Percentiles rank a stretch among this genome's conserved stretches.
Conservation (phyloP, 2,329 filamentous ascomycete species). For the Trichoderma sp. region DNA sequence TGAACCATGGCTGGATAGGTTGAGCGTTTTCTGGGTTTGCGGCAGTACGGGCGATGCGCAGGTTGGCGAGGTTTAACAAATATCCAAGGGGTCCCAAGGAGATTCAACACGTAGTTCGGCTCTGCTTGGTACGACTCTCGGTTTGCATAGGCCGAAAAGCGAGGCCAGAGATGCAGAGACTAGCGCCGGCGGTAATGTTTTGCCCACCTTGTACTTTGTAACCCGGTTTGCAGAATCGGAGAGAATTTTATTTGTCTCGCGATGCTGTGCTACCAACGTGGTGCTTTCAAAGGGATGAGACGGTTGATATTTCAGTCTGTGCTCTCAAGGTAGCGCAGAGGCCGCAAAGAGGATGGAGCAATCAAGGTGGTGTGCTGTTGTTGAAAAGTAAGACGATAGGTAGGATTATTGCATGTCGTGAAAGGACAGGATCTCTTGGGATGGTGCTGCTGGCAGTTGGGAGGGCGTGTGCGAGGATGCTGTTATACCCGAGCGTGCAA, state of each 20-base stretch:
- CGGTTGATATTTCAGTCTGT: background rate
- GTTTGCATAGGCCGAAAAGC: constrained; percentile 7
- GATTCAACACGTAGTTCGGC: background rate
- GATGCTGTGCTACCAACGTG: background rate
- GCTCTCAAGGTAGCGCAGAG: background rate
- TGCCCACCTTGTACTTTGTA: background rate
- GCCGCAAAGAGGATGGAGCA: background rate
- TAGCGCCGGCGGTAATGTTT: background rate
- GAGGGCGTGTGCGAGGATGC: constrained; percentile 14
- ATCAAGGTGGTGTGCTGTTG: constrained; percentile 1
- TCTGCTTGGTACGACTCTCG: constrained; percentile 12
- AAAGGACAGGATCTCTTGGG: constrained; percentile 17
- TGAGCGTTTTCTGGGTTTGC: background rate
- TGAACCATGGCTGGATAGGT: constrained; percentile 38
- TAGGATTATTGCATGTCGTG: constrained; percentile 27
- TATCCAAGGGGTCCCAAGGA: background rate
- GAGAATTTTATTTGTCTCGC: constrained; percentile 2
- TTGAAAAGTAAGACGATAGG: constrained; percentile 3
- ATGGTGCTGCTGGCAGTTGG: constrained; percentile 18
- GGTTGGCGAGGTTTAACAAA: background rate
- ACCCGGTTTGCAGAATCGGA: constrained; percentile 1
- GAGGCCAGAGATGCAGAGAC: background rate
- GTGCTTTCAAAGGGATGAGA: constrained; percentile 1
- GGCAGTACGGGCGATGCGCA: background rate
- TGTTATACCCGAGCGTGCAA: constrained; percentile 14